These are phyloP conservation scores for Oryza nivara DNA, from an alignment of 176 grass and related monocot genomes.

Conservation along the genomic window DNA sequence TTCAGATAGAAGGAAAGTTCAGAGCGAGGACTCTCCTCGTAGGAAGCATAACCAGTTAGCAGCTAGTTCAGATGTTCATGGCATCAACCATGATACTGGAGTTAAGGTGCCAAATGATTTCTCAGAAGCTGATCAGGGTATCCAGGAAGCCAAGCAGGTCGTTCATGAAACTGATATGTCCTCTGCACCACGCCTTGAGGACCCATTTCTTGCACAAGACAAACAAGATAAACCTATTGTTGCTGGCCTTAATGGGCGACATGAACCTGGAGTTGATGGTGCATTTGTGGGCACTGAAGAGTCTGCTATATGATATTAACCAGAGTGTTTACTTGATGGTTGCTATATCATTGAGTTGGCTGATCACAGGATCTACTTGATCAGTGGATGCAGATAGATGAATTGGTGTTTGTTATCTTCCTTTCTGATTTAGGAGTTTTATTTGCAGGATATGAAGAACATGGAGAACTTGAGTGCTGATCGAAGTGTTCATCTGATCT, in stretches of 20 bases:
- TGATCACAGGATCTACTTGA: constrained; percentile 25
- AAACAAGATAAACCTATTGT: constrained; percentile 16
- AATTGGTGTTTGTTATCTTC: constrained; percentile 52
- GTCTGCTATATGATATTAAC: constrained; percentile 42
- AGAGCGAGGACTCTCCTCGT: constrained; percentile 20
- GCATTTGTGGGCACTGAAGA: constrained; percentile 29
- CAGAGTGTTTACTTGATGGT: constrained; percentile 26
- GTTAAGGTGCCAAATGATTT: constrained; percentile 28
- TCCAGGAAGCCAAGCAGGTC: constrained; percentile 7
- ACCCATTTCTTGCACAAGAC: neutral
- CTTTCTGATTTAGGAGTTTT: constrained; percentile 79
- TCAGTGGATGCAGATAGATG: constrained; percentile 46
- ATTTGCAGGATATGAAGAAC: constrained; percentile 79
- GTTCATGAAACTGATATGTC: constrained; percentile 9
- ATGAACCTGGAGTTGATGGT: constrained; percentile 37
- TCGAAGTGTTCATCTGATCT: constrained; percentile 41
- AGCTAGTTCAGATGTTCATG: constrained; percentile 13
- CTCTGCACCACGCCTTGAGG: neutral
- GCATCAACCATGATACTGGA: constrained; percentile 24
- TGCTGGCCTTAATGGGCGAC: constrained; percentile 34
- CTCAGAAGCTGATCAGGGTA: constrained; percentile 21
- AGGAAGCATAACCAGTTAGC: constrained; percentile 3
- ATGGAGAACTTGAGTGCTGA: constrained; percentile 45
- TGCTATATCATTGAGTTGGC: constrained; percentile 40
- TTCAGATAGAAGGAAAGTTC: constrained; percentile 39